Evolutionary conservation across 2,329 filamentous ascomycete species (phyloP), one percentile per base, ranked within the genome.

Genomic region (Geoglossum cookeanum): DNA sequence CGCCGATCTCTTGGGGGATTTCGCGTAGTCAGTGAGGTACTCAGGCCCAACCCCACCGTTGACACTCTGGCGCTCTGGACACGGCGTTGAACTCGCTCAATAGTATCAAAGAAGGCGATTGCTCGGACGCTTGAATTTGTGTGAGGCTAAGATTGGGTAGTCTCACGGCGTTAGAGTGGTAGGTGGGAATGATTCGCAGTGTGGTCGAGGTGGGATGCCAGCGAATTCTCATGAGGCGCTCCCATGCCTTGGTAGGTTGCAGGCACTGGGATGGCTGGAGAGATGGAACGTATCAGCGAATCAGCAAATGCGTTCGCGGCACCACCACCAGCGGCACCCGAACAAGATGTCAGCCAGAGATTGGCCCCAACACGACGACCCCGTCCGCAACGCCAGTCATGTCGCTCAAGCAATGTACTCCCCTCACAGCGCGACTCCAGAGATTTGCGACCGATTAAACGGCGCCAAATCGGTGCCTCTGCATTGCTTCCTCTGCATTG

Each of bases 191-290:
- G 30, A 37, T 35, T 15, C 37, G 30, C 30, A 32, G 30, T 17
- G 49, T 32, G 33, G 48, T 52, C 33, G 48, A 52, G 48, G 22
- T 52, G 48, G 49, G 49, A 53, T 53, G 49, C 49, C 49, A 53
- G 49, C 49, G 49, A 53, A 33, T 53, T 53, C 49, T 22, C 37
- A 32, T 3, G 49, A 32, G 30, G 13, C 42, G 22, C 42, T 6
- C 17, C 42, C 42, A 45, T 45, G n/a, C 27, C 49, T 53, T 35
- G 33, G 48, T 9, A 13, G 32, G 48, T 53, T 37, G 48, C 49
- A 53, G 49, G n/a, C 49, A 53, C 49, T 53, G 37, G 49, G 27
- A 37, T 32, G 17, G 4, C 29, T 13, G 47, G 35, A 13, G 6
- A 45, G 42, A 45, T 45, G n/a, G 42, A 44, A 45, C 49, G 49